These are phyloP conservation scores for Nemania sp. DNA, from an alignment of 2,329 filamentous ascomycete genomes.

Conservation along the genomic window DNA sequence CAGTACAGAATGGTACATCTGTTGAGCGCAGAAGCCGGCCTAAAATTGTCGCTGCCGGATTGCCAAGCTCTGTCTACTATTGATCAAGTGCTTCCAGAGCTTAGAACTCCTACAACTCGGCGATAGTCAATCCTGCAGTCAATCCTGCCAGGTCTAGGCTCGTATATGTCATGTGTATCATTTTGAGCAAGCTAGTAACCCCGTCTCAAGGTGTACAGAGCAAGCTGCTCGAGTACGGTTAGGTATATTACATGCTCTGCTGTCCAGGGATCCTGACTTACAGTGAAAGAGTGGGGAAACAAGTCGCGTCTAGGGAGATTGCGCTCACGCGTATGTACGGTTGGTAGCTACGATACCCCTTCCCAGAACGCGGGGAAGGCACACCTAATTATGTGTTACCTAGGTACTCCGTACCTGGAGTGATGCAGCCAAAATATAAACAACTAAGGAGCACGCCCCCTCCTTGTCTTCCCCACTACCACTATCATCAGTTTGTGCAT, in stretches of 20 bases:
- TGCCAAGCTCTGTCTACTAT: not conserved
- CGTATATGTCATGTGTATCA: no score
- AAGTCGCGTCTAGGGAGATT: not conserved
- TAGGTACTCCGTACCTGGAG: not conserved
- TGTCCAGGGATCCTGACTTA: not conserved
- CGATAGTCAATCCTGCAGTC: no score
- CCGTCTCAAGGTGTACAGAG: no score
- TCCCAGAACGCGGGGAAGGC: no score
- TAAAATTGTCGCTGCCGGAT: not conserved
- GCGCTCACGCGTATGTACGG: not conserved
- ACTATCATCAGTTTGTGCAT: slow-evolving; percentile 24
- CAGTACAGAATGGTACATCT: not conserved
- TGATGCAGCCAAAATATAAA: slow-evolving; percentile 12
- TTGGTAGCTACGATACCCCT: not conserved
- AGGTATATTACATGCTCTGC: not conserved
- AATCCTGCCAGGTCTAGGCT: not conserved
- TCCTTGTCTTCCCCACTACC: not conserved
- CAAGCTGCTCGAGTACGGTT: not conserved
- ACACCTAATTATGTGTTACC: not conserved
- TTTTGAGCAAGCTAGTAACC: no score
- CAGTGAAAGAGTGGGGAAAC: not conserved
- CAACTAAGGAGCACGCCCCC: slow-evolving; percentile 3
- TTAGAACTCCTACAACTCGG: no score
- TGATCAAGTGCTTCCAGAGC: no score
- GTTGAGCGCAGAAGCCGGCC: not conserved